phyloP scores from a whole-genome alignment of 2,329 filamentous ascomycete species.

The Calonectria multiphialidica region DNA sequence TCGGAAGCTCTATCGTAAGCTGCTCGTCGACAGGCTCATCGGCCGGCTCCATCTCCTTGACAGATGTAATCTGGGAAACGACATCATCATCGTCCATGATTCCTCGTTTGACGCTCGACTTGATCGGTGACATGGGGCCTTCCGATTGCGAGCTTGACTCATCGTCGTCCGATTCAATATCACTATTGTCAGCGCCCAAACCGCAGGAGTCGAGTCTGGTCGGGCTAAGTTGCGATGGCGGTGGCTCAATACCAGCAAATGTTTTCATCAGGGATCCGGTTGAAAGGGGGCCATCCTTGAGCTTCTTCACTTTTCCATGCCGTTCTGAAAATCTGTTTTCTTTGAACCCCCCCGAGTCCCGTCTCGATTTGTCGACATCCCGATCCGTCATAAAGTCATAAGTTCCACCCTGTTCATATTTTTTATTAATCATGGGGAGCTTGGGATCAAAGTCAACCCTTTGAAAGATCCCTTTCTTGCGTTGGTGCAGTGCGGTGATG shows the following conservation, averaged over 20 bases:
- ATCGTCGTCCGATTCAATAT: slow-evolving; percentile 67
- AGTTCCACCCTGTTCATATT: slow-evolving; percentile 68
- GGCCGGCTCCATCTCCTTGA: slow-evolving; percentile 60
- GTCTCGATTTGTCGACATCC: slow-evolving; percentile 44
- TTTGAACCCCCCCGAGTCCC: slow-evolving; percentile 52
- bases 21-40: slow-evolving; percentile 60
- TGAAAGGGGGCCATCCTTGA: slow-evolving; percentile 44
- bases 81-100: slow-evolving; percentile 67
- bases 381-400: slow-evolving; percentile 59
- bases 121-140: slow-evolving; percentile 63
- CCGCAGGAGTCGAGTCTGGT: slow-evolving; percentile 49
- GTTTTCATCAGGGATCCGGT: slow-evolving; percentile 42
- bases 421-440: slow-evolving; percentile 67
- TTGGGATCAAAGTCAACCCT: slow-evolving; percentile 66
- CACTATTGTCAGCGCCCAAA: slow-evolving; percentile 63
- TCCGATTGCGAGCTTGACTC: slow-evolving; percentile 64
- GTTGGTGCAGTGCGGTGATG: slow-evolving; percentile 38
- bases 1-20: slow-evolving; percentile 62
- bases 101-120: slow-evolving; percentile 58
- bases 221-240: slow-evolving; percentile 48
- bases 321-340: slow-evolving; percentile 63
- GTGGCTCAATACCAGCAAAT: slow-evolving; percentile 42
- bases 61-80: slow-evolving; percentile 63
- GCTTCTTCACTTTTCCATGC: slow-evolving; percentile 56
- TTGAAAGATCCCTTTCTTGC: slow-evolving; percentile 64